Evolutionary conservation across 306 rosid genomes (phyloP), one percentile per base, ranked within the genome.

Genomic region (Vigna angularis): DNA sequence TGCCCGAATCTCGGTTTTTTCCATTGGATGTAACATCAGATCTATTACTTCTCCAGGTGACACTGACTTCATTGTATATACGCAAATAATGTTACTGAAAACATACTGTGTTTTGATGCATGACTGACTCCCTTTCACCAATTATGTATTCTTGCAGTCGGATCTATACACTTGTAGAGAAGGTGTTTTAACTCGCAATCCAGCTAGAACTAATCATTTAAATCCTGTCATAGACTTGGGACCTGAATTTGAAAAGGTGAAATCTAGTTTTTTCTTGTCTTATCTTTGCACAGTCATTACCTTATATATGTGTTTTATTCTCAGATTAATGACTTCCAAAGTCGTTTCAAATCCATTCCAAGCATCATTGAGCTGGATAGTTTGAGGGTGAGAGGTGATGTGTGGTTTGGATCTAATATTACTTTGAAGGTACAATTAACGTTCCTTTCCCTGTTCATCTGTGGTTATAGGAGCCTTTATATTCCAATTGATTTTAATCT

Each of bases 221-320:
- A 77, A 89, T 84, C 97, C 97, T 57, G 70, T 75, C 18, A 83
- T 93, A 72, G 86, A 82, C 75, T 80, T 93, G 81, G 96, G 97
- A 48, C 91, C 91, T 20, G 93, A 90, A 78, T 90, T 90, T 85
- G 92, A 83, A 69, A 90, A 83, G 96, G 97, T 93, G 56, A 64
- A 50, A 63, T 58, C 57, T 80, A 26, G 44, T 83, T 48, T 20
- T 40, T 58, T 47, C 34, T 47, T 30, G 9, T 55, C 36, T 14
- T 78, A 20, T 58, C 47, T 59, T 42, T 66, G 49, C 28, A 66
- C 40, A 11, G 64, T 52, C 38, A 16, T 65, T 69, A 45, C 3
- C 45, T 53, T 71, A 17, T 72, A 17, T 76, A 56, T 49, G 17
- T 80, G 55, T 61, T 83, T 51, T 61, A 85, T 81, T 83, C 45